Evolutionary conservation across 1,139 yeast genomes (phyloP), one percentile per base, ranked within the genome.

Genomic region (Debaryomyces sp.): DNA sequence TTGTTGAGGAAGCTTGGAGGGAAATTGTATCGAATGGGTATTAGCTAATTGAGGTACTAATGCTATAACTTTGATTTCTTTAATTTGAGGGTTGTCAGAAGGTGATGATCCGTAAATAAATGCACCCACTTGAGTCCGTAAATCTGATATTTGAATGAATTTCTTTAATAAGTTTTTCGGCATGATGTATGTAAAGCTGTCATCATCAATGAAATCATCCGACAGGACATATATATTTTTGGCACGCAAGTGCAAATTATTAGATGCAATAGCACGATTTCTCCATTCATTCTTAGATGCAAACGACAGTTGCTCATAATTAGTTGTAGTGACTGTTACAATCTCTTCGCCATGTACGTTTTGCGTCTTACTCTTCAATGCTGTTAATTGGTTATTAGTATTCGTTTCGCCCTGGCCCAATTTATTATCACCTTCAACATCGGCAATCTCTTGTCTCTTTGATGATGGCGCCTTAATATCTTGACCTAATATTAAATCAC

Each of bases 271-370:
- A 0, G 97, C 97, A 39, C 96, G 73, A 50, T 80, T 80, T 57
- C 98, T 80, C 99, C 99, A 94, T 63, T 92, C 97, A 36, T 91
- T 85, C 63, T 85, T 86, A 2, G 97, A 89, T 38, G 85, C 78
- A 62, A 94, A 94, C 3, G 86, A 71, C 71, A 84, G 87, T 58
- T 90, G 96, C 61, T 91, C 99, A 62, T 89, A 92, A 56, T 84
- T 84, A 18, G 95, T 84, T 0, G 99, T 91, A 0, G 98, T 91
- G 18, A 94, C 96, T 0, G 96, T 95, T 35, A 88, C 86, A 60
- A 95, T 92, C 59, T 92, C 96, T 62, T 94, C 99, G 34, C 99
- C 99, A 60, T 92, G 97, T 2, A 90, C 96, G 62, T 91, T 95
- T 24, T 87, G 85, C 0, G 96, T 89, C 48, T 85, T 85, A 0